phyloP scores from a whole-genome alignment of 768 basidiomycete species.

The Hydnomerulius pinastri region DNA sequence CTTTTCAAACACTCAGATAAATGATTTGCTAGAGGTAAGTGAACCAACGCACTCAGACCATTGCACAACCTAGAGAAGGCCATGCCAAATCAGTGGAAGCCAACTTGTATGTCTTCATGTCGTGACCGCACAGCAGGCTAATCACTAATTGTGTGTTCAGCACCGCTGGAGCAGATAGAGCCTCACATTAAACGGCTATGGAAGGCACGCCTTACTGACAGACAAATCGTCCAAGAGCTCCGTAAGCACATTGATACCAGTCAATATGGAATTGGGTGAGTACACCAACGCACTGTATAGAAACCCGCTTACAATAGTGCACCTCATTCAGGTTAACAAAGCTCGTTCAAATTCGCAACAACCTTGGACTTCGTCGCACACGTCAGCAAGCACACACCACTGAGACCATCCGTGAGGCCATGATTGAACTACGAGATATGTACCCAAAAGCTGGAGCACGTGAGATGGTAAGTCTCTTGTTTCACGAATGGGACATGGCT shows the following conservation, averaged over 20 bases:
- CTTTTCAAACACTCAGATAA: no score
- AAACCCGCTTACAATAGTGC: background rate
- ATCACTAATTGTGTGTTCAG: no score
- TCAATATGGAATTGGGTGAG: conserved; percentile 26
- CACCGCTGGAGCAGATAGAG: conserved; percentile 6
- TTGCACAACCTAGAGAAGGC: background rate
- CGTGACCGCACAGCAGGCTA: no score
- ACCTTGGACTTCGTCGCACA: conserved; percentile 20
- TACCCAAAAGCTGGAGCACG: conserved; percentile 30
- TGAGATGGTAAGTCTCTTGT: conserved; percentile 24
- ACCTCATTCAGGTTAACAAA: background rate
- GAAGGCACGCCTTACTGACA: conserved; percentile 26
- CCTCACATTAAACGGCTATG: conserved; percentile 17
- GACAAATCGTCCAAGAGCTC: conserved; percentile 24
- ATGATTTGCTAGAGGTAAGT: background rate
- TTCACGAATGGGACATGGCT: conserved; percentile 24
- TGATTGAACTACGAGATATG: conserved; percentile 15
- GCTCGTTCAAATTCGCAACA: conserved; percentile 1
- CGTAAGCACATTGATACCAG: conserved; percentile 23
- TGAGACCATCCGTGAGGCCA: conserved; percentile 18
- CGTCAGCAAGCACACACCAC: conserved; percentile 22
- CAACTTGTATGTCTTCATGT: background rate
- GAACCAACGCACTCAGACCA: background rate
- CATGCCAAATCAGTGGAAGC: conserved; percentile 4
- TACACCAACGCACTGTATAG: background rate